Evolutionary conservation across 371 early-diverging fungal species (phyloP), one percentile per base, ranked within the genome.

Genomic region (Mucor racemosus): DNA sequence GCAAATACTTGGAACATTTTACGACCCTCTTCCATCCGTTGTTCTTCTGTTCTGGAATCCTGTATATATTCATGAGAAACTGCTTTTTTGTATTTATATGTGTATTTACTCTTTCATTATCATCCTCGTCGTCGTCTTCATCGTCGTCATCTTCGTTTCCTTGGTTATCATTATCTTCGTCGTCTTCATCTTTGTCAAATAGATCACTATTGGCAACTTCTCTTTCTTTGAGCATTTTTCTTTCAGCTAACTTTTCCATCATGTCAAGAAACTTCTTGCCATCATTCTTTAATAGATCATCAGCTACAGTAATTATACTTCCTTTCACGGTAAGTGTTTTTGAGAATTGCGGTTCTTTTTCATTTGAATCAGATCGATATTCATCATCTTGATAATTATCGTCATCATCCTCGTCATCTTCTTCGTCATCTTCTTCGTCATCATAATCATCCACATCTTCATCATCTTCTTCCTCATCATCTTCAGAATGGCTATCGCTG

Each of bases 1-100:
- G 96, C 96, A 84, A 96, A 95, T 21, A 95, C 90, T 73, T 95
- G 96, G 70, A 97, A 96, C 92, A 95, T 94, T 17, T 90, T 86
- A 11, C 96, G 88, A 4, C 95, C 93, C 69, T 96, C 95, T 69
- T 96, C 95, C 85, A 93, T 92, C 21, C 94, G 88, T 66, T 92
- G 92, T 72, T 95, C 95, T 64, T 92, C 91, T 7, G 90, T 90
- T 76, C 89, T 69, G 5, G 83, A 69, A 68, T 92, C 92, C 92
- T 92, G 69, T 11, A 17, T 50, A 17, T n/a, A 48, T 64, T 33
- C 7, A n/a, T 26, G 34, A 41, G 40, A 15, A 9, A 17, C 7
- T 31, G 34, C 11, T 26, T 26, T 26, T 26, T 19, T 19, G 21
- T 10, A 5, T 26, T 3, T 50, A 21, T 11, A 13, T 3, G 50